phyloP scores from a whole-genome alignment of 352 stramenopile species.

The Pythium oligandrum region DNA sequence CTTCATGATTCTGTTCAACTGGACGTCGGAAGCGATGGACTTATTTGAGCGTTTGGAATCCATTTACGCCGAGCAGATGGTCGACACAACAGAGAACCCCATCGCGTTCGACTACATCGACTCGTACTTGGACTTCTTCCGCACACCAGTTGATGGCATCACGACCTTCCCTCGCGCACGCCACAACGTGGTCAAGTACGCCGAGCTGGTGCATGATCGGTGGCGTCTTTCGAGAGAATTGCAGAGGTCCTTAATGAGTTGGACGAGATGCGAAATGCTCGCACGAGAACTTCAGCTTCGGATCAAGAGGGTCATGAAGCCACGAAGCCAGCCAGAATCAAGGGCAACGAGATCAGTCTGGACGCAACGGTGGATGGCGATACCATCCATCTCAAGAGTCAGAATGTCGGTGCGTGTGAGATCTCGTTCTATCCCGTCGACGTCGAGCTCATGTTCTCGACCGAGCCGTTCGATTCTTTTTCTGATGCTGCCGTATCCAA shows the following conservation, averaged over 20 bases:
- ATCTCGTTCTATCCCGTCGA: conserved; percentile 60
- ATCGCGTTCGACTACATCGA: conserved; percentile 57
- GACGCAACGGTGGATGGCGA: conserved; percentile 24
- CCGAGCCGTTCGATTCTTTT: conserved; percentile 48
- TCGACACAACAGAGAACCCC: conserved; percentile 8
- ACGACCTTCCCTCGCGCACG: conserved; percentile 30
- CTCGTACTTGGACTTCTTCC: conserved; percentile 60
- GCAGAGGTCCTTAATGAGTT: conserved; percentile 38
- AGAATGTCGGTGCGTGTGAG: conserved; percentile 28
- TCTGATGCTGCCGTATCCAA: conserved; percentile 24
- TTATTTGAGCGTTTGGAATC: conserved; percentile 23
- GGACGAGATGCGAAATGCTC: conserved; percentile 15
- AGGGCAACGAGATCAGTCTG: neutral
- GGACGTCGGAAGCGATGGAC: conserved; percentile 25
- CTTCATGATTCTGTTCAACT: conserved; percentile 45
- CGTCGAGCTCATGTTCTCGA: conserved; percentile 68
- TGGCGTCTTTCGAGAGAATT: conserved; percentile 46
- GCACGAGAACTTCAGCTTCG: too few species aligned
- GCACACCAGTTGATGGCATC: neutral
- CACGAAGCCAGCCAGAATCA: too few species aligned
- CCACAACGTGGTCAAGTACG: conserved; percentile 31
- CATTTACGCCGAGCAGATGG: neutral
- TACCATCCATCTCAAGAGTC: conserved; percentile 22
- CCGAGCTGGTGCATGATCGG: conserved; percentile 28
- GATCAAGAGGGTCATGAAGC: too few species aligned